Percentiles rank a stretch among this genome's conserved stretches.
Evolutionary conservation across 768 basidiomycete genomes (phyloP).

Genomic region (Pisolithus sp.): DNA sequence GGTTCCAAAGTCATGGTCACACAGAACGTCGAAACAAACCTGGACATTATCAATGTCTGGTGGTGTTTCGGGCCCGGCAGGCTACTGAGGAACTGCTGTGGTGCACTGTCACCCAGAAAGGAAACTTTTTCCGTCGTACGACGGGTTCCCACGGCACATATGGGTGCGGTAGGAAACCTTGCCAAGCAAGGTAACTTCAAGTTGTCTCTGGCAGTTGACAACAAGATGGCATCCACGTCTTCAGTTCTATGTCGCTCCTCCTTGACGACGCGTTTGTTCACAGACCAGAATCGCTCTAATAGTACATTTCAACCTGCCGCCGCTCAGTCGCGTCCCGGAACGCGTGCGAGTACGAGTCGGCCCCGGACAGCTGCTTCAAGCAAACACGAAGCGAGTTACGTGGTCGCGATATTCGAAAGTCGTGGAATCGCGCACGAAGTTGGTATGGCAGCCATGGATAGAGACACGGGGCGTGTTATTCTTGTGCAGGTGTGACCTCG

Average conservation of each 20-base stretch:
- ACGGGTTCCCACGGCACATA: no score
- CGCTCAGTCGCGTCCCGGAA: conserved; percentile 42
- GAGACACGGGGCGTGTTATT: conserved; percentile 66
- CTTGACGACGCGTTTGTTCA: conserved; percentile 8
- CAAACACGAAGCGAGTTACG: conserved; percentile 52
- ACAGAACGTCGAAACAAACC: no score
- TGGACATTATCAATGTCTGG: no score
- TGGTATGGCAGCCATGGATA: conserved; percentile 82
- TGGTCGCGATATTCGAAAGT: conserved; percentile 70
- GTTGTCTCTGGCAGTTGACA: no score
- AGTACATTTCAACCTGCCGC: conserved; percentile 42
- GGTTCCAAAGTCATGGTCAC: no score
- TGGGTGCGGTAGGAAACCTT: no score
- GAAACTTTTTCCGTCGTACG: no score
- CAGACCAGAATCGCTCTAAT: conserved; percentile 11
- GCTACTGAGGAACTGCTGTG: no score
- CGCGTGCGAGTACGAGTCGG: conserved; percentile 39
- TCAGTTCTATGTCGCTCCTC: conserved; percentile 2
- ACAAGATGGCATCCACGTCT: not conserved
- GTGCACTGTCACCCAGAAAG: no score
- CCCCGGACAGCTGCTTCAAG: conserved; percentile 62
- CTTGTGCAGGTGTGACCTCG: conserved; percentile 61
- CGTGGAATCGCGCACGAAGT: conserved; percentile 77
- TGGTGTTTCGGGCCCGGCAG: no score
- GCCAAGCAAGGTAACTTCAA: no score